Base-by-base conservation (phyloP, 2,329 filamentous ascomycete species). In the Orbilia quercus region DNA sequence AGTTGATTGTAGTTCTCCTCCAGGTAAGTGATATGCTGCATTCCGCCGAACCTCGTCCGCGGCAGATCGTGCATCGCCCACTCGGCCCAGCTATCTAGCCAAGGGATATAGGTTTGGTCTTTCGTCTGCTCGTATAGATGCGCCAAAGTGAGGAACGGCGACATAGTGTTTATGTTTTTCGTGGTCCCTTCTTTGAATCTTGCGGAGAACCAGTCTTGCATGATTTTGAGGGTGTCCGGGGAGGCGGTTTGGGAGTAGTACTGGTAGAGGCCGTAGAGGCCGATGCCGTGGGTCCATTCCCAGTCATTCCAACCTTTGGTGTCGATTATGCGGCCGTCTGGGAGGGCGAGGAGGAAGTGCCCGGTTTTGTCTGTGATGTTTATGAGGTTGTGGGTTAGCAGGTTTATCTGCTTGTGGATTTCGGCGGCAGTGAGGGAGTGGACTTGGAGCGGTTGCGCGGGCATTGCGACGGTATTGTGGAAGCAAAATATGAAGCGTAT, bases 301-400 rank as follows among this genome's bases (percentile, higher is more conserved):
- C 90, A 93, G 78, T 89, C 89, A 75, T 90, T 85, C 91, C 90
- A 94, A 66, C 90, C 90, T 81, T 94, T 94, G 66, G 91, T 92
- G 80, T 93, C 90, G 78, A 94, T 92, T 54, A 92, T 83, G 36
- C 89, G 86, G 66, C 90, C 90, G 77, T 93, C 90, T 1, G 85
- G 83, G 36, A 94, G 84, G 18, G 84, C 87, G 70, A 92, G 82
- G 22, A 93, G 83, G 79, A 92, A 93, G 78, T 90, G 84, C 54
- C 90, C 90, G 0, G 89, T 90, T 40, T 84, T 85, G 81, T 94
- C 91, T 78, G 87, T 87, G 81, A 93, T 92, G 80, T 90, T 90
- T 79, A 93, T 85, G 44, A 94, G 84, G 78, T 91, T 90, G 78
- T 89, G 81, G 77, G 91, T 92, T 69, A 93, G 83, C 16, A 87